Conservation (phyloP, 192 early-diverging fungal genomes). For the Umbelopsis sp. region DNA sequence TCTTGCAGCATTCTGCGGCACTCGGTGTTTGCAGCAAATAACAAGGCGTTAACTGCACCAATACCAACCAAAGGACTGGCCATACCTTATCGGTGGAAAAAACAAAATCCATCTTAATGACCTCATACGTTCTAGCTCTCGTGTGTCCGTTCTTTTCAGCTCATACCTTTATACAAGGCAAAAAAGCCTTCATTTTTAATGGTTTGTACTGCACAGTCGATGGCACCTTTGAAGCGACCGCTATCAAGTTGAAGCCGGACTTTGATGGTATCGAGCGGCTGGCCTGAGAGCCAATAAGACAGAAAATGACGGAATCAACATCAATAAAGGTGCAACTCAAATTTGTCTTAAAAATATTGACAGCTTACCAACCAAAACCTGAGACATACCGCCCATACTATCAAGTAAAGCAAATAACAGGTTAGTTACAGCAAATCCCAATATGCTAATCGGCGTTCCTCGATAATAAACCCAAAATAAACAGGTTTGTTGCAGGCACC, state of each 20-base stretch:
- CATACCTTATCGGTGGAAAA: constrained; percentile 53
- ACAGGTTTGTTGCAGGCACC: constrained; percentile 1
- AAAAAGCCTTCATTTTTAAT: constrained; percentile 78
- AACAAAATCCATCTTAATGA: not conserved
- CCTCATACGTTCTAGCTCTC: not conserved
- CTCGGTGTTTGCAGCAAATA: constrained; percentile 82
- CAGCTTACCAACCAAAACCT: constrained; percentile 52
- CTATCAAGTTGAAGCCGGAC: constrained; percentile 73
- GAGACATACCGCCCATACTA: constrained; percentile 68
- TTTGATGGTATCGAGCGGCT: constrained; percentile 89
- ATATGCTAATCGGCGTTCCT: no score
- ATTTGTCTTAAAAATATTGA: not conserved
- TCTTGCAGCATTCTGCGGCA: constrained; percentile 59
- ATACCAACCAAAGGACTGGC: constrained; percentile 81
- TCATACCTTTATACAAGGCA: constrained; percentile 77
- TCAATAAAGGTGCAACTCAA: not conserved
- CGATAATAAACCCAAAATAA: not conserved
- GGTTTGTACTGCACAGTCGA: constrained; percentile 84
- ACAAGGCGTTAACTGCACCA: constrained; percentile 82
- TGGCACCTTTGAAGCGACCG: constrained; percentile 66
- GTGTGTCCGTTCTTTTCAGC: not conserved
- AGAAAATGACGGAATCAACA: constrained; percentile 18
- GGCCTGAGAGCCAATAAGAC: constrained; percentile 48
- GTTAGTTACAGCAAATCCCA: no score
- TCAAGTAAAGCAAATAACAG: not conserved